Percentiles rank a stretch among this genome's conserved stretches.
Conservation (phyloP, 2,329 filamentous ascomycete genomes). For the Sporothrix inflata region DNA sequence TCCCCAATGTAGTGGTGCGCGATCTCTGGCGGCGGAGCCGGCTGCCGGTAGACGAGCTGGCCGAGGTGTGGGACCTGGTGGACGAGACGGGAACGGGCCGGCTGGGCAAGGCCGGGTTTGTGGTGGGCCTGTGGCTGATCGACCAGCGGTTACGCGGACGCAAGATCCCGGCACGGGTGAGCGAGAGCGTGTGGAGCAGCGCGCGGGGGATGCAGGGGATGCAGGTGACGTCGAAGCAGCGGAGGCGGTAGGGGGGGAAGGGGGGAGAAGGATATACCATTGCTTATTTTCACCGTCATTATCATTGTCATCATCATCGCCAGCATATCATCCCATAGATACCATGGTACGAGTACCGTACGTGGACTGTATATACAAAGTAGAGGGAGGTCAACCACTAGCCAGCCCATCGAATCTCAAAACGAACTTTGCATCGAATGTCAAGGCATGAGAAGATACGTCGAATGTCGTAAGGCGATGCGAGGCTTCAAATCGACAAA, state of each 20-base stretch:
- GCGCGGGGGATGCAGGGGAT: slow-evolving; percentile 55
- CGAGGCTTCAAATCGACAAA: neutral
- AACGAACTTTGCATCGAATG: neutral
- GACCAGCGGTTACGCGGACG: slow-evolving; percentile 79
- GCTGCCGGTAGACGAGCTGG: slow-evolving; percentile 68
- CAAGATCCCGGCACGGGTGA: slow-evolving; percentile 73
- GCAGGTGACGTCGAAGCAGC: slow-evolving; percentile 38
- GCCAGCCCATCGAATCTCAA: neutral
- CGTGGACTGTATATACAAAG: neutral
- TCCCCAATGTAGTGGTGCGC: slow-evolving; percentile 69
- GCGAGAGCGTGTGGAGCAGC: slow-evolving; percentile 76
- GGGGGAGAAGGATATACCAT: neutral
- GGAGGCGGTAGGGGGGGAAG: slow-evolving; percentile 16
- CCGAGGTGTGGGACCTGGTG: slow-evolving; percentile 77
- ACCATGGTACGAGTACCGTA: neutral
- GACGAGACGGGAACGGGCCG: slow-evolving; percentile 59
- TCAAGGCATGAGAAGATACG: too few species aligned
- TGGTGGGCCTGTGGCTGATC: slow-evolving; percentile 81
- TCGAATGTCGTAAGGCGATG: neutral
- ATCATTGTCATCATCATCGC: neutral
- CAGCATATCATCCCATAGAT: slow-evolving; percentile 10
- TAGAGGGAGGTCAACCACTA: neutral
- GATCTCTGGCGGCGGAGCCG: slow-evolving; percentile 77
- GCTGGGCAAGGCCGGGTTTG: slow-evolving; percentile 71
- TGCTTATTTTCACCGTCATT: neutral